Percentiles rank a stretch among this genome's conserved stretches.
phyloP scores from a whole-genome alignment of 1,284 basidiomycete species.

The Leccinum fuscescens region DNA sequence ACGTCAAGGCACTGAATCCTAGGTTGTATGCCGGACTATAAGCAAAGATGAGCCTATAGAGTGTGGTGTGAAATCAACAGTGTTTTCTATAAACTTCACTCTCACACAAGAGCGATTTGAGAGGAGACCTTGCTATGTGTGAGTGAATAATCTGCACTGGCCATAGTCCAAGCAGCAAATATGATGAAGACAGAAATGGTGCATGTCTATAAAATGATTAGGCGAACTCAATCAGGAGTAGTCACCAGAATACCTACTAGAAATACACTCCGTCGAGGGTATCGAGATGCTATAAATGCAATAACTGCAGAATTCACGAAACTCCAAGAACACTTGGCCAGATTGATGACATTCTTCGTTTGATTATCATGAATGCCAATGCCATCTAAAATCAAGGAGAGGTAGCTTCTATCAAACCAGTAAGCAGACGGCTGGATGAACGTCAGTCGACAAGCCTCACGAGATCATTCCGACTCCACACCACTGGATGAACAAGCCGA shows the following conservation, averaged over 20 bases:
- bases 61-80: background rate
- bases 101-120: background rate
- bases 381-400: constrained; percentile 17
- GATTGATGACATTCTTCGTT: constrained; percentile 21
- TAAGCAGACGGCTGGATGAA: background rate
- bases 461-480: constrained; percentile 11
- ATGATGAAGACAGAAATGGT: constrained; percentile 19
- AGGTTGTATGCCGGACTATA: constrained; percentile 12
- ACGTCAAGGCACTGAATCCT: constrained; percentile 3
- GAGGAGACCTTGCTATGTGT: constrained; percentile 8
- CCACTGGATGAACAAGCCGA: constrained; percentile 52
- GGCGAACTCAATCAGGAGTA: background rate
- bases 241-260: constrained; percentile 12
- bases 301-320: constrained; percentile 2
- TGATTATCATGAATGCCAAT: constrained; percentile 21
- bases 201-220: constrained; percentile 8
- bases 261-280: constrained; percentile 16
- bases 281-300: constrained; percentile 18
- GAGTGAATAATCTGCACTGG: constrained; percentile 19
- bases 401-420: constrained; percentile 6
- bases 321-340: constrained; percentile 16
- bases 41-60: constrained; percentile 19
- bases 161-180: constrained; percentile 20
- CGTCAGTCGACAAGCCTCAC: constrained; percentile 1
- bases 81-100: background rate